phyloP scores from a whole-genome alignment of 2,329 filamentous ascomycete species.

The Colletotrichum higginsianum region DNA sequence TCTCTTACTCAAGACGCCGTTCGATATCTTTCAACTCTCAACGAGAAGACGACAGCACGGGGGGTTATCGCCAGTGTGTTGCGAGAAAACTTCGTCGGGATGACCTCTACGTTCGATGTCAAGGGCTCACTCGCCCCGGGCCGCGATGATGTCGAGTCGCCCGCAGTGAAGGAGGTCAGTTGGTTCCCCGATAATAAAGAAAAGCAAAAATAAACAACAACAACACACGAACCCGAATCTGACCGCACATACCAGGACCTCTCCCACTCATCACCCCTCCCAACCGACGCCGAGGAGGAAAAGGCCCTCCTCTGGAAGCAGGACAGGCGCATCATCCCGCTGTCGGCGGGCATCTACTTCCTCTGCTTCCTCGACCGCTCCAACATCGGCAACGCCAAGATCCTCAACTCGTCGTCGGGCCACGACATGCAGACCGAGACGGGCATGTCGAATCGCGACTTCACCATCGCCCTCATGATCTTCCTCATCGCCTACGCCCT shows the following conservation, averaged over 20 bases:
- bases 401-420: conserved; percentile 72
- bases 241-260: conserved; percentile 6
- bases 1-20: too few species aligned
- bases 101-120: background rate
- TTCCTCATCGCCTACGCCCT: conserved; percentile 66
- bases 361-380: conserved; percentile 78
- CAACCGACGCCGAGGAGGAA: conserved; percentile 45
- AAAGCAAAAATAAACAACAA: fast-evolving
- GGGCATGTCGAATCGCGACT: conserved; percentile 73
- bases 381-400: conserved; percentile 79
- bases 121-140: conserved; percentile 5
- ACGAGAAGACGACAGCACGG: too few species aligned
- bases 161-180: conserved; percentile 20
- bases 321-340: conserved; percentile 74
- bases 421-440: conserved; percentile 76
- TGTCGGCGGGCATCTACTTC: conserved; percentile 76
- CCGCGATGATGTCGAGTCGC: conserved; percentile 21
- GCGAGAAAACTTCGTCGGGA: background rate
- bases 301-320: conserved; percentile 68
- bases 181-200: fast-evolving
- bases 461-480: conserved; percentile 71
- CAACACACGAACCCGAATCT: background rate
- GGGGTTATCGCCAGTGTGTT: too few species aligned
- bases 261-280: background rate
- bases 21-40: background rate